Percentiles rank a stretch among this genome's conserved stretches.
Conservation (phyloP, 2,329 filamentous ascomycete species). For the Gremmenia infestans region DNA sequence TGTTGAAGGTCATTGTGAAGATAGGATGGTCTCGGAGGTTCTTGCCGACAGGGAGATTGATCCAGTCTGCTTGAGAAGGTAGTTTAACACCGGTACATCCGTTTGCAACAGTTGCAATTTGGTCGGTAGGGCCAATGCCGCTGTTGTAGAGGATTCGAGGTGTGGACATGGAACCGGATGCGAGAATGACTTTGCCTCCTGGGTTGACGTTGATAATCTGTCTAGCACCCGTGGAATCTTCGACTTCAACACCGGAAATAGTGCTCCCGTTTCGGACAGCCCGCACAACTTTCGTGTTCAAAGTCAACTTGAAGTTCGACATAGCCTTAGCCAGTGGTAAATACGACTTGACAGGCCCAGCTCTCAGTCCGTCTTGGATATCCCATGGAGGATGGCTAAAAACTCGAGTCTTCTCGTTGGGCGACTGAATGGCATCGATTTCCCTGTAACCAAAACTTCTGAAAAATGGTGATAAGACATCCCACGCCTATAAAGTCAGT, state of each 20-base stretch:
- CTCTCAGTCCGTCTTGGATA: constrained; percentile 58
- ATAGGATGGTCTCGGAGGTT: constrained; percentile 56
- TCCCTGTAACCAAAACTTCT: constrained; percentile 51
- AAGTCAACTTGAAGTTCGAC: constrained; percentile 60
- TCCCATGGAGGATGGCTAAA: constrained; percentile 62
- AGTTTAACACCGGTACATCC: constrained; percentile 34
- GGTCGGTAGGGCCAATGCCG: constrained; percentile 28
- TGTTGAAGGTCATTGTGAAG: constrained; percentile 23
- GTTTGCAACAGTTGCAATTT: constrained; percentile 33
- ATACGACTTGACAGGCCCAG: constrained; percentile 66
- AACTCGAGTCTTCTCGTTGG: constrained; percentile 58
- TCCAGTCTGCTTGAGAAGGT: constrained; percentile 46
- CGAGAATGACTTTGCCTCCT: constrained; percentile 18
- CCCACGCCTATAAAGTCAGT: constrained; percentile 40
- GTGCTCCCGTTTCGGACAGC: constrained; percentile 57
- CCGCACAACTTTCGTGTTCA: constrained; percentile 58
- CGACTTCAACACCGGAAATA: constrained; percentile 57
- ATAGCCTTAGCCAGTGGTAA: constrained; percentile 54
- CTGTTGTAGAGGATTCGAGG: constrained; percentile 28
- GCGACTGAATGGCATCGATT: constrained; percentile 36
- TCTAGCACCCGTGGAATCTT: constrained; percentile 33
- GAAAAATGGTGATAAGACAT: constrained; percentile 47
- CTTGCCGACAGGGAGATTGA: constrained; percentile 53
- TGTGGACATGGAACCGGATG: constrained; percentile 16
- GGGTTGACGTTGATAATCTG: constrained; percentile 30